phyloP scores from a whole-genome alignment of 768 basidiomycete genomes.

The Hysterangium stoloniferum region DNA sequence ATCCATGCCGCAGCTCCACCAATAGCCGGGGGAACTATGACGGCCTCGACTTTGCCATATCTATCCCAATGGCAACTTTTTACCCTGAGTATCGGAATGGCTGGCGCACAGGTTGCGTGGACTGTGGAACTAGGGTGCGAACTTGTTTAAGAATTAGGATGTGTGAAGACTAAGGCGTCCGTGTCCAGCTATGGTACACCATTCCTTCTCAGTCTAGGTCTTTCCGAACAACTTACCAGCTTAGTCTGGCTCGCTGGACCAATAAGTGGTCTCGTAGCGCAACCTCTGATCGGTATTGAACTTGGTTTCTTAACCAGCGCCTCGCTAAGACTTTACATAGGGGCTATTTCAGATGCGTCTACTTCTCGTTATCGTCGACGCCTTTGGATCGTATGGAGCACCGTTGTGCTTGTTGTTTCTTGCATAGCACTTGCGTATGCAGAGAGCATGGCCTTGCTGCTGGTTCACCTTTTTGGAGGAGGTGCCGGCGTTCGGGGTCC shows the following conservation, averaged over 20 bases:
- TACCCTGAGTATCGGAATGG: conserved; percentile 86
- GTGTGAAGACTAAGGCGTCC: conserved; percentile 9
- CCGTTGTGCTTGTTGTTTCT: conserved; percentile 67
- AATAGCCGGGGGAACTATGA: too few relatives aligned
- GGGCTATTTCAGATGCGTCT: conserved; percentile 93
- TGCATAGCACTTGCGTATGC: conserved; percentile 83
- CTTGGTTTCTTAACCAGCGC: neutral
- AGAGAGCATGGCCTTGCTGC: conserved; percentile 54
- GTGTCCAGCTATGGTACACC: conserved; percentile 86
- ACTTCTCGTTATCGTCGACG: conserved; percentile 84
- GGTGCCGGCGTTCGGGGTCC: conserved; percentile 89
- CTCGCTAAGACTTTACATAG: conserved; percentile 29
- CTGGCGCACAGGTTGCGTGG: conserved; percentile 92
- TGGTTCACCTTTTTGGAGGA: conserved; percentile 70
- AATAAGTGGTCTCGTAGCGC: conserved; percentile 89
- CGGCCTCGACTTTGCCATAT: too few relatives aligned
- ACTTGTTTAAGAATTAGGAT: neutral
- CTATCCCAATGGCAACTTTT: conserved; percentile 62
- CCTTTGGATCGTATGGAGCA: conserved; percentile 90
- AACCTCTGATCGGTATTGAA: conserved; percentile 86
- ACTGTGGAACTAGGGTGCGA: conserved; percentile 87
- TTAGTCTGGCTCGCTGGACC: conserved; percentile 96
- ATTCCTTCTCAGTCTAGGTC: conserved; percentile 70
- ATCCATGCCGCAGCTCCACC: too few relatives aligned
- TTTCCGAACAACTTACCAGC: conserved; percentile 86